These are phyloP conservation scores for Penicillium nordicum DNA, from an alignment of 2,329 filamentous ascomycete genomes.

Conservation along the genomic window DNA sequence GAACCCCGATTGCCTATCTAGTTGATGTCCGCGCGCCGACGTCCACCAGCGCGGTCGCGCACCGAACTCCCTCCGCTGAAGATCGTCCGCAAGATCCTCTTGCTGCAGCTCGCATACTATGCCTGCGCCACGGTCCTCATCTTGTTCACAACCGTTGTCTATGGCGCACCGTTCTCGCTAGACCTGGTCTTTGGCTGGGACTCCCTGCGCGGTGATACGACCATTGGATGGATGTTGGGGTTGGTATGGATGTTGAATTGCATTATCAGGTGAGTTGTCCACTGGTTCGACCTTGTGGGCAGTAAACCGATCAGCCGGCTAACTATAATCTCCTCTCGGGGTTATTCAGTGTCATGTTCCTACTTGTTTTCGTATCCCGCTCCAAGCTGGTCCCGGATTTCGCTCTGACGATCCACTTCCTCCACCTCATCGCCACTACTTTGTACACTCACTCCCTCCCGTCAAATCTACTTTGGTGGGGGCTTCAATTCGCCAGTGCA, in stretches of 20 bases:
- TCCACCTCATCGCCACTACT: slow-evolving; percentile 74
- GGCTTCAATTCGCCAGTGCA: slow-evolving; percentile 59
- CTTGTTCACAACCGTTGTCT: slow-evolving; percentile 64
- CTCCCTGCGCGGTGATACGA: slow-evolving; percentile 63
- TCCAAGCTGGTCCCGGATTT: slow-evolving; percentile 96
- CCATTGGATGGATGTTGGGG: slow-evolving; percentile 66
- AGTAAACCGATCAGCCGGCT: background rate
- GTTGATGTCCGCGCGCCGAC: slow-evolving; percentile 49
- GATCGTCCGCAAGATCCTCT: slow-evolving; percentile 63
- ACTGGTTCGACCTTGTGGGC: background rate
- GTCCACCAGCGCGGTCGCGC: slow-evolving; percentile 63
- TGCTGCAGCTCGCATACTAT: slow-evolving; percentile 66
- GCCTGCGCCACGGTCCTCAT: slow-evolving; percentile 59
- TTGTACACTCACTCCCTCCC: slow-evolving; percentile 77
- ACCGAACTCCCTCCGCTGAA: slow-evolving; percentile 64
- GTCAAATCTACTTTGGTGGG: slow-evolving; percentile 83
- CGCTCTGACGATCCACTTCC: slow-evolving; percentile 78
- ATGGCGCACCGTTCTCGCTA: slow-evolving; percentile 57
- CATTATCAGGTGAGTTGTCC: slow-evolving; percentile 57
- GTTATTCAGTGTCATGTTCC: slow-evolving; percentile 67
- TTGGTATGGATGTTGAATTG: slow-evolving; percentile 66
- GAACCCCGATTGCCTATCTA: slow-evolving; percentile 6
- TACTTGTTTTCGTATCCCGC: slow-evolving; percentile 78
- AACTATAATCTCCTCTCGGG: background rate
- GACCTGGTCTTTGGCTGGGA: slow-evolving; percentile 63